Evolutionary conservation across 163 green algal species (phyloP), one percentile per base, ranked within the genome.

Genomic region (Scenedesmus sp.): DNA sequence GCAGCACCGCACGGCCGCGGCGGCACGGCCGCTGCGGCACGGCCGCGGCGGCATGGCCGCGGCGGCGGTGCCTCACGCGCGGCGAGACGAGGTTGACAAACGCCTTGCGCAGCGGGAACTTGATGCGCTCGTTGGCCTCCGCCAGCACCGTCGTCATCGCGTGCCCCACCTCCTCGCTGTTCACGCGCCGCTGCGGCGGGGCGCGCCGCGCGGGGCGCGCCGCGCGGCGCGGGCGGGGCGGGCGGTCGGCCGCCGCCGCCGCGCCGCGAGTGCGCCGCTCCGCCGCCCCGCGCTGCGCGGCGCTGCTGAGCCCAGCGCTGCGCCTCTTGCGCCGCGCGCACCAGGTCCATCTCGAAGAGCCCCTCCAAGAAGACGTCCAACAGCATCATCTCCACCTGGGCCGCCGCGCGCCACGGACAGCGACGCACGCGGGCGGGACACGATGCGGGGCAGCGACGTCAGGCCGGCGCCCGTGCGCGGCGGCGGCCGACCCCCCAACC

Each of bases 321-420:
- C 54, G 33, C 20, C 62, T 71, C 33, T 71, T 71, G 36, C 53
- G 7, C 5, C 62, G 62, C 10, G 33, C 33, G n/a, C n/a, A n/a
- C n/a, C 42, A 83, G 75, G 54, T 74, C 36, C 11, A 87, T 66
- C 50, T 78, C 85, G 66, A 88, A 90, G 57, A 90, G 80, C 3
- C 75, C 85, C 85, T 90, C 85, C 53, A 90, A 39, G 63, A 88
- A 88, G 50, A 90, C 85, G 18, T 88, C 77, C 44, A 90, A 73
- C 85, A 90, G 75, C 44, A 74, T 77, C 58, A 86, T 81, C 83
- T 90, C 85, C 47, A 90, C 70, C 56, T 77, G 67, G 22, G 47
- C 44, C 0, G 13, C 10, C n/a, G n/a, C n/a, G n/a, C n/a, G n/a
- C n/a, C n/a, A n/a, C n/a, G n/a, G n/a, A 60, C 5, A 7, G 24